phyloP scores from a whole-genome alignment of 2,329 filamentous ascomycete species.

The Paracoccidioides lutzii region DNA sequence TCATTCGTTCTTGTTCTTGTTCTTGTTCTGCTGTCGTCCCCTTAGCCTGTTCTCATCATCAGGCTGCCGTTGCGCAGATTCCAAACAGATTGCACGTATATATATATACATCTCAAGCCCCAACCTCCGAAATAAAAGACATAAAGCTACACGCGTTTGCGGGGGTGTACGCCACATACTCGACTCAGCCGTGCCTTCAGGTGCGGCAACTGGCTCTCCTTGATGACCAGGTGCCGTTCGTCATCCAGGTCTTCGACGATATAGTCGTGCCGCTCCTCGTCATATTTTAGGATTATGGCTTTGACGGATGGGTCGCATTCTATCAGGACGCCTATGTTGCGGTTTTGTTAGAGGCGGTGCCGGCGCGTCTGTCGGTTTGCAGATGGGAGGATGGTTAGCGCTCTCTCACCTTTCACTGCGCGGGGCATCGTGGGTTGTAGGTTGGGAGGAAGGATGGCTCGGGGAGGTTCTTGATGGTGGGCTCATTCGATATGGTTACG shows the following conservation, averaged over 20 bases:
- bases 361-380: conserved; percentile 1
- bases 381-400: too few relatives aligned
- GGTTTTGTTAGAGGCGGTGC: background rate
- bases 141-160: too few relatives aligned
- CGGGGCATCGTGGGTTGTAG: conserved; percentile 22
- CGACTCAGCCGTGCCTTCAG: conserved; percentile 31
- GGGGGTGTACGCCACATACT: conserved; percentile 16
- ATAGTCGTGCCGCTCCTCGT: conserved; percentile 35
- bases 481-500: too few relatives aligned
- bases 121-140: too few relatives aligned
- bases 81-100: too few relatives aligned
- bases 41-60: too few relatives aligned
- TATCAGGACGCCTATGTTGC: conserved; percentile 29
- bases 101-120: too few relatives aligned
- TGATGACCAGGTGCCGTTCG: conserved; percentile 33
- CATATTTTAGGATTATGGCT: conserved; percentile 37
- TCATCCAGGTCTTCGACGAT: conserved; percentile 37
- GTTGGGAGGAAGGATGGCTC: background rate
- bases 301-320: conserved; percentile 39
- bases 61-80: too few relatives aligned
- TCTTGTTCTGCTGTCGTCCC: too few relatives aligned
- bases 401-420: conserved; percentile 26
- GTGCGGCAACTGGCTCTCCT: conserved; percentile 33
- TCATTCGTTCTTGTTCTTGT: too few relatives aligned
- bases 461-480: background rate